Evolutionary conservation across 495 filamentous ascomycete genomes (phyloP).

Genomic region (Rusavskia elegans): DNA sequence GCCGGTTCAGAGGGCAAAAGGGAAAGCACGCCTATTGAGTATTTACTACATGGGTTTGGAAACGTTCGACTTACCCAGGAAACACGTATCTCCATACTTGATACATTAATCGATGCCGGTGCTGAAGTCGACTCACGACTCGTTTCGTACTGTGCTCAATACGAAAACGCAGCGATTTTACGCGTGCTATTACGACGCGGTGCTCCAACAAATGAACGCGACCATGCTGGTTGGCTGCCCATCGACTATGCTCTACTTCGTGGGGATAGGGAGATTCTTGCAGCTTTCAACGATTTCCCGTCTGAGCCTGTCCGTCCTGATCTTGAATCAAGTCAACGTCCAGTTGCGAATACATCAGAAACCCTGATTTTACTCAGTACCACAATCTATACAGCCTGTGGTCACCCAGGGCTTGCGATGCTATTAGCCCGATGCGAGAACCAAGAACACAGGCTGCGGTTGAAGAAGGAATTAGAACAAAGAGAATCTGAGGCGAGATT

Average conservation of each 20-base stretch:
- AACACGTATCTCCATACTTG: background rate
- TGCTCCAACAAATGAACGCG: background rate
- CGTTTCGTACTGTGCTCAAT: background rate
- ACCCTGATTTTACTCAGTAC: background rate
- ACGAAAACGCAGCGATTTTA: conserved; percentile 2
- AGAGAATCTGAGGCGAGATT: too few relatives aligned
- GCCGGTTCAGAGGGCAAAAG: background rate
- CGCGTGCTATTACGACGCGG: conserved; percentile 1
- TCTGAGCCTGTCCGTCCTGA: background rate
- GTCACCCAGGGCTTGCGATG: background rate
- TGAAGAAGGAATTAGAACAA: too few relatives aligned
- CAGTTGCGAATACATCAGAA: background rate
- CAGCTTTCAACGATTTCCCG: background rate
- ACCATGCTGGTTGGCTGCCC: background rate
- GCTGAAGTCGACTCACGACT: background rate
- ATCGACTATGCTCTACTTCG: background rate
- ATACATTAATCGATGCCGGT: background rate
- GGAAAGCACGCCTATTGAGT: background rate
- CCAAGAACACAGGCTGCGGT: too few relatives aligned
- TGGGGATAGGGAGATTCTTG: background rate
- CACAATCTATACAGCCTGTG: background rate
- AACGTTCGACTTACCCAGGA: background rate
- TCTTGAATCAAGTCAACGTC: background rate
- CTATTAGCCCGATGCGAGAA: background rate
- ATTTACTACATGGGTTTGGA: background rate